Base-by-base conservation (phyloP, 75 land plant genomes). In the Pinus tabuliformis region DNA sequence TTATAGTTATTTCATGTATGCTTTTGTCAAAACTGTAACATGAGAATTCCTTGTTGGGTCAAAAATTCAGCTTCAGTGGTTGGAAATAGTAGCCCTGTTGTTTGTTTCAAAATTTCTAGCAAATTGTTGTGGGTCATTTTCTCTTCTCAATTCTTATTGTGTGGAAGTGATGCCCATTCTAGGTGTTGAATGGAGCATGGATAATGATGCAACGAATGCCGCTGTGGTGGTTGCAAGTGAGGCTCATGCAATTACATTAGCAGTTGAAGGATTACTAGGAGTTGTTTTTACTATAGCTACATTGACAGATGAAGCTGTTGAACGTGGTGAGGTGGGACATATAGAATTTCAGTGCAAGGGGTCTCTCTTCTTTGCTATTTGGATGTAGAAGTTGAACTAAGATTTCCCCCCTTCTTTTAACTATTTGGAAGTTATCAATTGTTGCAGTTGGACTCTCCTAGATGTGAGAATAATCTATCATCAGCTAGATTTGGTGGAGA, bases 161-260 rank as follows among this genome's bases (percentile, higher is more conserved):
- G 20, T 18, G 30, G 11, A 49, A 49, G 52, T 78, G 54, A 57
- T 45, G 76, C 16, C 21, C 16, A 33, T 52, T 76, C 74, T 81
- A 96, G 99, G 99, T 20, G 72, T 95, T 79, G 99, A 97, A 72
- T 97, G 99, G 99, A 90, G 89, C 54, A 76, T 94, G 80, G 99
- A 97, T 59, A 87, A 89, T 86, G 99, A 97, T 87, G 95, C 93
- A 68, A 92, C 91, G 54, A 94, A 93, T 81, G 89, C 92, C 68
- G 88, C 94, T 30, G 92, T 92, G 16, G 59, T 94, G 54, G 89
- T 97, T 68, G 99, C 98, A 28, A 97, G 98, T 89, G 99, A 97
- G 83, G 99, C 99, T 6, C 99, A 97, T 91, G 95, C 99, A 28
- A 88, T 95, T 58, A 92, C 93, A 64, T 88, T 97, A 80, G 99